These are phyloP conservation scores for Xylariaceae sp. DNA, from an alignment of 2,329 filamentous ascomycete species.

Conservation along the genomic window DNA sequence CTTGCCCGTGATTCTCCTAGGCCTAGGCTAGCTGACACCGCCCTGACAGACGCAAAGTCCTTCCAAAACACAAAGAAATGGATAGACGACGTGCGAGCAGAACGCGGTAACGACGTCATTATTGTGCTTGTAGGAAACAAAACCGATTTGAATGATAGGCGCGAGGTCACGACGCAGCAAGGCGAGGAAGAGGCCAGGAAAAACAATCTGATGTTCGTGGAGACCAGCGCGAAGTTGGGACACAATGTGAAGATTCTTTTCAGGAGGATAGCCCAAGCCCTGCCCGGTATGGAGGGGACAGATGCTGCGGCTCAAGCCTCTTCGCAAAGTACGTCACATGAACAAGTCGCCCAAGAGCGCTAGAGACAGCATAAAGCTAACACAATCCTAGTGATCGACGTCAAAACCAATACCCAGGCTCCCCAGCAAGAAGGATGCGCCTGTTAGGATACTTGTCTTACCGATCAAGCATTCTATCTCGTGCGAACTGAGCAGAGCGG, in stretches of 20 bases:
- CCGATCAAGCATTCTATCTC: conserved; percentile 2
- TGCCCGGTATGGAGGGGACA: conserved; percentile 95
- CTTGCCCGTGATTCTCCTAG: not conserved
- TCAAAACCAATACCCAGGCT: conserved; percentile 73
- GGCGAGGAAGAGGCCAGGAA: conserved; percentile 98
- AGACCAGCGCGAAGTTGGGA: conserved; percentile 95
- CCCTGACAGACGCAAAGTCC: conserved; percentile 70
- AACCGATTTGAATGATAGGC: conserved; percentile 97
- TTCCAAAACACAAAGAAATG: conserved; percentile 99
- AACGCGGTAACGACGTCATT: conserved; percentile 97
- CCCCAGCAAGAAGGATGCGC: conserved; percentile 69
- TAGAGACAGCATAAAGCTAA: conserved; percentile 25
- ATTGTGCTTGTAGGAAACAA: conserved; percentile 99
- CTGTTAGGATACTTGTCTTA: conserved; percentile 43
- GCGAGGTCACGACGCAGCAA: conserved; percentile 92
- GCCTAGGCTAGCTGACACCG: conserved; percentile 15
- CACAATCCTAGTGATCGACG: conserved; percentile 71
- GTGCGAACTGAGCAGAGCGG: conserved; percentile 10
- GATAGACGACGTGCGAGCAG: conserved; percentile 96
- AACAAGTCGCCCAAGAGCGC: not conserved
- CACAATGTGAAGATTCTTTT: conserved; percentile 98
- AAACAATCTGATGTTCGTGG: conserved; percentile 97
- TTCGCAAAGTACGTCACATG: conserved; percentile 65
- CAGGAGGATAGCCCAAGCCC: conserved; percentile 93
- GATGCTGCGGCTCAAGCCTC: conserved; percentile 68